These are phyloP conservation scores for Plasmodium gallinaceum DNA, from an alignment of 169 alveolate species.

Conservation along the genomic window DNA sequence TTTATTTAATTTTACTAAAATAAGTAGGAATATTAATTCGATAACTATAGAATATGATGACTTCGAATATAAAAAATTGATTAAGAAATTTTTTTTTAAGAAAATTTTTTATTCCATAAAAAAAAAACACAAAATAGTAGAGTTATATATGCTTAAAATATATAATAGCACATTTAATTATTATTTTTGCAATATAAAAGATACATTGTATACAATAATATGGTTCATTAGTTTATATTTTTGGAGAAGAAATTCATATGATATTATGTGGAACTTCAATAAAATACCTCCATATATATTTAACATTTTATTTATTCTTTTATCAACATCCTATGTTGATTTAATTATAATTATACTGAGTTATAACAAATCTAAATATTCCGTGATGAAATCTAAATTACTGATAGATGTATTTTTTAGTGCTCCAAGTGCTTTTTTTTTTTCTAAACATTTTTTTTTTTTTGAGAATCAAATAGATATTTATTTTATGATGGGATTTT, in stretches of 20 bases:
- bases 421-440: slow-evolving; percentile 63
- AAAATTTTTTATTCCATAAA: slow-evolving; percentile 48
- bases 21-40: neutral
- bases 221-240: slow-evolving; percentile 71
- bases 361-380: slow-evolving; percentile 45
- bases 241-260: slow-evolving; percentile 73
- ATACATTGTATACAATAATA: slow-evolving; percentile 35
- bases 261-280: slow-evolving; percentile 52
- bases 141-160: slow-evolving; percentile 62
- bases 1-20: slow-evolving; percentile 8
- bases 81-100: slow-evolving; percentile 65
- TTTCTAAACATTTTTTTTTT: slow-evolving; percentile 54
- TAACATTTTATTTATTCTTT: slow-evolving; percentile 53
- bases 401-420: slow-evolving; percentile 71
- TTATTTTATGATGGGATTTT: slow-evolving; percentile 62
- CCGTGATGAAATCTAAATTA: slow-evolving; percentile 63
- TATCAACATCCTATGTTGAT: slow-evolving; percentile 71
- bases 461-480: slow-evolving; percentile 53
- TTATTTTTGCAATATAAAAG: slow-evolving; percentile 61
- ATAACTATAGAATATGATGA: slow-evolving; percentile 43
- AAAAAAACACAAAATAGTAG: slow-evolving; percentile 48
- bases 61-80: slow-evolving; percentile 69
- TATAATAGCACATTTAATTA: slow-evolving; percentile 60
- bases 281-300: slow-evolving; percentile 57
- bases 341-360: slow-evolving; percentile 62